phyloP scores from a whole-genome alignment of 2,329 filamentous ascomycete genomes.

The Lecanicillium sp. region DNA sequence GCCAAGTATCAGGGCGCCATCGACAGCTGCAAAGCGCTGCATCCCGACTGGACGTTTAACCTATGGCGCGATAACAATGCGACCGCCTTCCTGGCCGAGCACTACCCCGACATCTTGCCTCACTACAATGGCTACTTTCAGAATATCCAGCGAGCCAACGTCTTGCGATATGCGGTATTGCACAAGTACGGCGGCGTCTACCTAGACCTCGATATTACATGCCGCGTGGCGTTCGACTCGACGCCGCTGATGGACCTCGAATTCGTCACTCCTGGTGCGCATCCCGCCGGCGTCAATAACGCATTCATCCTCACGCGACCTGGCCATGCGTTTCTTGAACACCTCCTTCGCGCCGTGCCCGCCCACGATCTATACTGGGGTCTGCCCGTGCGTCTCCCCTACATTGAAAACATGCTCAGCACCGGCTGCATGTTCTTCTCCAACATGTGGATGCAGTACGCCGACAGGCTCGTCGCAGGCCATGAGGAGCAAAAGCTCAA shows the following conservation, averaged over 20 bases:
- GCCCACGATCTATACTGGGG: conserved; percentile 15
- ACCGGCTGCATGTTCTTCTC: conserved; percentile 19
- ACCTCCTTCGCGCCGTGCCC: conserved; percentile 12
- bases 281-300: conserved; percentile 17
- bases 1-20: conserved; percentile 17
- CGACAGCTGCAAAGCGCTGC: conserved; percentile 12
- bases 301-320: conserved; percentile 14
- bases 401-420: conserved; percentile 19
- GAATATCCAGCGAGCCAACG: conserved; percentile 16
- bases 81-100: conserved; percentile 13
- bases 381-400: conserved; percentile 16
- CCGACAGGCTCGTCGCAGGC: conserved; percentile 8
- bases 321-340: conserved; percentile 12
- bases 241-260: conserved; percentile 13
- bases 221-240: conserved; percentile 12
- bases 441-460: conserved; percentile 17
- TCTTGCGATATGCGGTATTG: conserved; percentile 15
- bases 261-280: conserved; percentile 14
- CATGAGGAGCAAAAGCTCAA: background rate
- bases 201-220: conserved; percentile 16
- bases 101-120: conserved; percentile 15
- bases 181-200: conserved; percentile 17
- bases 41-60: conserved; percentile 14
- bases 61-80: conserved; percentile 17
- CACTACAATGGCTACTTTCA: conserved; percentile 14